phyloP scores from a whole-genome alignment of 2,329 filamentous ascomycete species.

The Trichoderma brevicompactum region DNA sequence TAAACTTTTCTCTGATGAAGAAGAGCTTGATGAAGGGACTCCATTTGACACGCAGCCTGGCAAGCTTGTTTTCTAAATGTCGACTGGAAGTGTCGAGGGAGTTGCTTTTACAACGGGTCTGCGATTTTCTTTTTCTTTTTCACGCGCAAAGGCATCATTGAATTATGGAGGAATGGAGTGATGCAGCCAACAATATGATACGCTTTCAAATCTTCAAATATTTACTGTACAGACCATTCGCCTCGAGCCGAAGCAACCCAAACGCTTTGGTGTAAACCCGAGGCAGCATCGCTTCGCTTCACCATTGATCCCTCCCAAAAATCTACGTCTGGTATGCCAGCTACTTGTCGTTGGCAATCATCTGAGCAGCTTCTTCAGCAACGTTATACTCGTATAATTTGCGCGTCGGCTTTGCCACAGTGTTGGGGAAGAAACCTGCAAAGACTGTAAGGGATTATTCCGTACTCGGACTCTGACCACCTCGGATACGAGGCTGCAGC shows the following conservation, averaged over 20 bases:
- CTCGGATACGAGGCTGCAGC: neutral
- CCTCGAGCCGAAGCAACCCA: neutral
- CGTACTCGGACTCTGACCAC: no score
- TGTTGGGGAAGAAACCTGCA: constrained; percentile 32
- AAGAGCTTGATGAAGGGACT: constrained; percentile 4
- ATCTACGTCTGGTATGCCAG: neutral
- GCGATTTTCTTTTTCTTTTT: neutral
- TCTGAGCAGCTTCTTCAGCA: constrained; percentile 22
- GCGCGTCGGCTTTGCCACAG: constrained; percentile 23
- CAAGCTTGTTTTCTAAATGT: neutral
- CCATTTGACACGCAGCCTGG: constrained; percentile 11
- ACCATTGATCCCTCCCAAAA: no score
- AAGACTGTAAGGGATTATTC: neutral
- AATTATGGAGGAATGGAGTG: neutral
- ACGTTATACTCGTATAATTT: constrained; percentile 31
- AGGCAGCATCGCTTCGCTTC: neutral
- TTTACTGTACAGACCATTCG: neutral
- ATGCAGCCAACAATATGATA: neutral
- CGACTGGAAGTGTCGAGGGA: neutral
- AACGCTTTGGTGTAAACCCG: neutral
- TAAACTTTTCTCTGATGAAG: neutral
- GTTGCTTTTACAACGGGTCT: neutral
- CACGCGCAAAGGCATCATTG: neutral
- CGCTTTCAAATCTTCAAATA: neutral
- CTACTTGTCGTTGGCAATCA: neutral